Base-by-base conservation (phyloP, 2,329 filamentous ascomycete species). In the Trichoderma sp. region DNA sequence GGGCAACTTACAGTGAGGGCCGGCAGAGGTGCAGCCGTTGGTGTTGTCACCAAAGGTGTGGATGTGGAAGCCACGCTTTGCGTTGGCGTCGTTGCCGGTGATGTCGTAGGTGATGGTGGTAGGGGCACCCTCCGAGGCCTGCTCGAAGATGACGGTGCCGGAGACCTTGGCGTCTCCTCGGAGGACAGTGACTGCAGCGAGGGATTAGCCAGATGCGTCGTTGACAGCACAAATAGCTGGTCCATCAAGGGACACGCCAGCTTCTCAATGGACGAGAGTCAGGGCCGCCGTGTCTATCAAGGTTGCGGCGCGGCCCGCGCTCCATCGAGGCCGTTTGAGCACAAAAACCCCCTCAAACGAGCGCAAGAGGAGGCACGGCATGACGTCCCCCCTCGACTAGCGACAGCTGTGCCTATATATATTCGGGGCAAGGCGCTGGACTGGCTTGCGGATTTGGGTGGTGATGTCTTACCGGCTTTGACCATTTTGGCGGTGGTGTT, bases 11-110 rank as follows among this genome's bases (percentile, higher is more conserved):
- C 94, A 99, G 88, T 99, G 96, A 84, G 96, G 95, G 70, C 96
- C 96, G 77, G 96, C 96, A 77, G 93, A 97, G 77, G 95, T 98
- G 93, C 96, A 99, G 84, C 96, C 96, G 86, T 99, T 99, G 89
- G 96, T 98, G 90, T 98, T 98, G 90, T 98, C 96, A 83, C 96
- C 96, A 81, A 97, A 99, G 84, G 96, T 93, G 88, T 99, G 96
- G 81, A 99, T 91, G 89, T 99, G 96, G 89, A 98, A 94, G 84
- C 94, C 96, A 85, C 96, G 95, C 91, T 97, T 90, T 81, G 96
- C 95, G 84, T 97, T 97, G 85, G 95, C 81, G 82, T 98, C 95
- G 86, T 98, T 88, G 85, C 96, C 95, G 74, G 89, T 88, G 85
- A 99, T 94, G 85, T 98, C 90, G 91, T 93, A 99, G 81, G 92